These are phyloP conservation scores for Glycine tomentella DNA, from an alignment of 306 rosid genomes.

Conservation along the genomic window DNA sequence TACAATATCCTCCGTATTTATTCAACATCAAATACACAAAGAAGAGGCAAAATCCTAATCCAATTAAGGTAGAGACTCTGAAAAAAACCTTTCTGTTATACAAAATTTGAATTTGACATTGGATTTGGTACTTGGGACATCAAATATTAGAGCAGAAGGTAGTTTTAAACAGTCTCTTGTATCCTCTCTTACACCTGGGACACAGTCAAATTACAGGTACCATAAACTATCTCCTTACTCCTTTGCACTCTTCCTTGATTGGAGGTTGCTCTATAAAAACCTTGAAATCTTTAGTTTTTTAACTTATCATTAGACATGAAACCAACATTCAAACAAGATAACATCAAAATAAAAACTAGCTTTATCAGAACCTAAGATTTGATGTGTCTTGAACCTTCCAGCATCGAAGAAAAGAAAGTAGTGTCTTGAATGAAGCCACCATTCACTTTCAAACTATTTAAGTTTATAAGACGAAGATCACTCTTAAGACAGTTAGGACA, in stretches of 20 bases:
- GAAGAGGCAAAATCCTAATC: slow-evolving; percentile 8
- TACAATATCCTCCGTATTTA: slow-evolving; percentile 3
- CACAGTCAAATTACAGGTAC: slow-evolving; percentile 26
- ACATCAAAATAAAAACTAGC: background rate
- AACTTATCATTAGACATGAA: background rate
- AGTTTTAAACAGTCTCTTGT: background rate
- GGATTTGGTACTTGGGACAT: slow-evolving; percentile 28
- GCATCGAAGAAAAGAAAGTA: slow-evolving; percentile 20
- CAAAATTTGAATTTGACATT: slow-evolving; percentile 17
- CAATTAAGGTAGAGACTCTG: slow-evolving; percentile 19
- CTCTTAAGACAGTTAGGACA: slow-evolving; percentile 18
- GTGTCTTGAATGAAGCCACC: slow-evolving; percentile 15
- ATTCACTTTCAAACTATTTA: slow-evolving; percentile 34
- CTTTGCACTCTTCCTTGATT: slow-evolving; percentile 28
- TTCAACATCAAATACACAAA: slow-evolving; percentile 38
- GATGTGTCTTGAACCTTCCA: slow-evolving; percentile 19
- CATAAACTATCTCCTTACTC: slow-evolving; percentile 30
- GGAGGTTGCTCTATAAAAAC: slow-evolving; percentile 13
- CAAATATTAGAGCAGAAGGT: slow-evolving; percentile 1
- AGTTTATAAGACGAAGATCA: slow-evolving; percentile 4
- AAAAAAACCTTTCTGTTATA: slow-evolving; percentile 29
- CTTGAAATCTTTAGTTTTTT: background rate
- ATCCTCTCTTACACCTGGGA: background rate
- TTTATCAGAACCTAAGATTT: slow-evolving; percentile 6
- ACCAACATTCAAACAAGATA: slow-evolving; percentile 18